Evolutionary conservation across 2,329 filamentous ascomycete species (phyloP).

Genomic region (Ophioceras dolichostomum): DNA sequence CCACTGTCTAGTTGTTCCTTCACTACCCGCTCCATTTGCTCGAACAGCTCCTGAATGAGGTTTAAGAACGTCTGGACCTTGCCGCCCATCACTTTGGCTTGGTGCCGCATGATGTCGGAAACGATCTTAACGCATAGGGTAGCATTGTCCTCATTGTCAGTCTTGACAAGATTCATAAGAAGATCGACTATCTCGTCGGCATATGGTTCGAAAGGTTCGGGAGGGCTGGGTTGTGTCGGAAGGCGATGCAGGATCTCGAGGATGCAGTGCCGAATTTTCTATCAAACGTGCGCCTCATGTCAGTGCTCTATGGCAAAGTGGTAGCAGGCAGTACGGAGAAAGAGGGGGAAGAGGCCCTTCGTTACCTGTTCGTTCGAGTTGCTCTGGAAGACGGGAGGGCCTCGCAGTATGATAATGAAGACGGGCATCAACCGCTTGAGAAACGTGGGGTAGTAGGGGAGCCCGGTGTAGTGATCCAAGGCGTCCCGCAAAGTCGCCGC

Average conservation of each 20-base stretch:
- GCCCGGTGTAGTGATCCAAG: conserved; percentile 76
- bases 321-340: background rate
- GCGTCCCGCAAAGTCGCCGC: conserved; percentile 82
- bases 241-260: conserved; percentile 91
- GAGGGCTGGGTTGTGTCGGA: conserved; percentile 54
- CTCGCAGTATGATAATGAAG: conserved; percentile 74
- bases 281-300: no score
- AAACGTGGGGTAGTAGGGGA: conserved; percentile 62
- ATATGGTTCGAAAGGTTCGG: conserved; percentile 77
- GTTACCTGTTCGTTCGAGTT: conserved; percentile 78
- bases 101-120: conserved; percentile 91
- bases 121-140: conserved; percentile 97
- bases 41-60: conserved; percentile 90
- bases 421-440: conserved; percentile 81
- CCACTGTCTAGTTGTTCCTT: conserved; percentile 85
- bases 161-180: conserved; percentile 75
- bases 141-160: conserved; percentile 97
- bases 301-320: conserved; percentile 6
- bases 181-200: conserved; percentile 82
- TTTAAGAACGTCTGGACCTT: conserved; percentile 85
- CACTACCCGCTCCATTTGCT: conserved; percentile 91
- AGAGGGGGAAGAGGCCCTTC: conserved; percentile 2
- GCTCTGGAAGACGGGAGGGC: conserved; percentile 82
- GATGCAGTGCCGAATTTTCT: conserved; percentile 85
- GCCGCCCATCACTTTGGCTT: conserved; percentile 63